Percentiles rank a stretch among this genome's conserved stretches.
Conservation (phyloP, 2,329 filamentous ascomycete genomes). For the Aspergillus phoenicis region DNA sequence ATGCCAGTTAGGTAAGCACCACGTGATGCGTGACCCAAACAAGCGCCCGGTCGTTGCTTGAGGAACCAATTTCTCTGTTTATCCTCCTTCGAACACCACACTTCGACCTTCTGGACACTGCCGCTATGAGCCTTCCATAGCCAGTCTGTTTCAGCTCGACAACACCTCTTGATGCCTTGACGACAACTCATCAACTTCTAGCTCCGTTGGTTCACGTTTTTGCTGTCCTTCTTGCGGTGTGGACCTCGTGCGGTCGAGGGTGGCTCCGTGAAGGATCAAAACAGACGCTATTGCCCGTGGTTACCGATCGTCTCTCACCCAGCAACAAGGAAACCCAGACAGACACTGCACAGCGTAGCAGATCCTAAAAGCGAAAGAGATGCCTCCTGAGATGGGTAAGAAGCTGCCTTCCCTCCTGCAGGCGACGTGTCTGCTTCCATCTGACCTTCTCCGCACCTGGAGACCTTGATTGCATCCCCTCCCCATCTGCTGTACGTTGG, state of each 20-base stretch:
- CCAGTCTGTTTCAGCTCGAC: constrained; percentile 16
- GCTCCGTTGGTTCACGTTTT: neutral
- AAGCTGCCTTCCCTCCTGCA: constrained; percentile 21
- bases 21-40: constrained; percentile 37
- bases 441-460: neutral
- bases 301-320: constrained; percentile 30
- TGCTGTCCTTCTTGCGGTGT: constrained; percentile 15
- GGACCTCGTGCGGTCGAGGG: constrained; percentile 25
- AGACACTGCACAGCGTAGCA: constrained; percentile 22
- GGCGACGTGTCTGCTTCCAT: constrained; percentile 4
- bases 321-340: constrained; percentile 24
- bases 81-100: constrained; percentile 31
- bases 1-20: constrained; percentile 29
- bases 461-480: constrained; percentile 2
- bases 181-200: constrained; percentile 3
- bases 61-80: constrained; percentile 47
- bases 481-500: constrained; percentile 8
- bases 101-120: constrained; percentile 23
- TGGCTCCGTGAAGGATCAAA: constrained; percentile 31
- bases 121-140: constrained; percentile 28
- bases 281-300: constrained; percentile 33
- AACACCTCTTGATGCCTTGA: constrained; percentile 17
- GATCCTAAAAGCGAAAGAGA: constrained; percentile 22
- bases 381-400: constrained; percentile 40
- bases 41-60: constrained; percentile 40